Percentiles rank a stretch among this genome's conserved stretches.
These are phyloP conservation scores for Saturnispora gosingensis DNA, from an alignment of 805 yeast species.

Conservation along the genomic window DNA sequence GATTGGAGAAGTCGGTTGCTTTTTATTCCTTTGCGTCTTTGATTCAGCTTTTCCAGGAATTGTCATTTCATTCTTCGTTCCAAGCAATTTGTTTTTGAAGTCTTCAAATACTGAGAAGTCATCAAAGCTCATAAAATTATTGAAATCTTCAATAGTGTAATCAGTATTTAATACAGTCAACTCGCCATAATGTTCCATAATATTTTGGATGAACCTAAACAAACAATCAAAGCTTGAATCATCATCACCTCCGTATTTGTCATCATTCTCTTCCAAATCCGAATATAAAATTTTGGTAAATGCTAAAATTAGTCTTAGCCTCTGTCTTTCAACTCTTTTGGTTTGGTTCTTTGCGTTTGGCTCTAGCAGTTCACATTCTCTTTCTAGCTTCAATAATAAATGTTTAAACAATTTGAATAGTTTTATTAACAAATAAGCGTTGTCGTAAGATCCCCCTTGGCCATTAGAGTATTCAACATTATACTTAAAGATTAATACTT, in stretches of 20 bases:
- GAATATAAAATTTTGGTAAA: slow-evolving; percentile 26
- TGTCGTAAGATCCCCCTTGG: slow-evolving; percentile 18
- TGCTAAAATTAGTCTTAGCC: slow-evolving; percentile 24
- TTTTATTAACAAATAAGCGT: slow-evolving; percentile 35
- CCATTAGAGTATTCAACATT: slow-evolving; percentile 6
- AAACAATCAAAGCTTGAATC: slow-evolving; percentile 25
- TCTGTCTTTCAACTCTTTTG: slow-evolving; percentile 21
- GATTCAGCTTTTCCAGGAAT: background rate
- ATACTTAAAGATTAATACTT: slow-evolving; percentile 15
- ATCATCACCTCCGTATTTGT: slow-evolving; percentile 13
- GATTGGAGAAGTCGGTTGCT: slow-evolving; percentile 6
- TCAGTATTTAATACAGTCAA: slow-evolving; percentile 14
- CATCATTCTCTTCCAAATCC: slow-evolving; percentile 11
- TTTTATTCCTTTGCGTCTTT: background rate
- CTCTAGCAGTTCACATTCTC: slow-evolving; percentile 20
- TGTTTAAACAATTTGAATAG: slow-evolving; percentile 29
- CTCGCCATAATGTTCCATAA: slow-evolving; percentile 17
- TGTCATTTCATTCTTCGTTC: background rate
- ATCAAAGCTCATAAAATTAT: slow-evolving; percentile 18
- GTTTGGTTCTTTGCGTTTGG: slow-evolving; percentile 17
- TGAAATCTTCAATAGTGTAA: slow-evolving; percentile 16
- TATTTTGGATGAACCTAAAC: slow-evolving; percentile 23
- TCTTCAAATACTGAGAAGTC: slow-evolving; percentile 22
- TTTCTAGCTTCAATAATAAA: slow-evolving; percentile 19
- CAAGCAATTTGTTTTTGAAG: slow-evolving; percentile 13